Evolutionary conservation across 345 rosid genomes (phyloP).

Genomic region (Bretschneidera sinensis): DNA sequence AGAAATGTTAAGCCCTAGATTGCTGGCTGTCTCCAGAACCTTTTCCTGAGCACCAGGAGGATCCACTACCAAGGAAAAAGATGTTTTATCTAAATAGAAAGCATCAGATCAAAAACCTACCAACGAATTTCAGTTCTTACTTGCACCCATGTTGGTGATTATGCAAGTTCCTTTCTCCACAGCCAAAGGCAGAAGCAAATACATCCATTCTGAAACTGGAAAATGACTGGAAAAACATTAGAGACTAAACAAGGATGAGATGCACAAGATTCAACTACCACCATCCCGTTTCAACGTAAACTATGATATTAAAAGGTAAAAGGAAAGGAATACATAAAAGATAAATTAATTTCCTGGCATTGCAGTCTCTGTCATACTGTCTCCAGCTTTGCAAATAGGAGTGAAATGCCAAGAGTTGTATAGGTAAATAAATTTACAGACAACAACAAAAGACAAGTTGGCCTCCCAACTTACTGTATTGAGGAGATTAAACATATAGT

Average conservation of each 20-base stretch:
- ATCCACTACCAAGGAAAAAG: conserved; percentile 47
- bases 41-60: conserved; percentile 68
- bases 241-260: background rate
- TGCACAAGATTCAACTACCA: background rate
- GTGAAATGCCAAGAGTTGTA: too few relatives aligned
- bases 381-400: too few relatives aligned
- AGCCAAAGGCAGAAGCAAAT: conserved; percentile 68
- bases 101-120: background rate
- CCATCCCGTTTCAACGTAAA: too few relatives aligned
- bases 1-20: conserved; percentile 51
- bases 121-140: conserved; percentile 31
- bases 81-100: background rate
- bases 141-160: conserved; percentile 93
- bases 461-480: too few relatives aligned
- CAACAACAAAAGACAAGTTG: too few relatives aligned
- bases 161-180: conserved; percentile 67
- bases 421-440: too few relatives aligned
- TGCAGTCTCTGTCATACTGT: too few relatives aligned
- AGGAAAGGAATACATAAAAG: too few relatives aligned
- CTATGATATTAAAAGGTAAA: too few relatives aligned
- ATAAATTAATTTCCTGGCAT: too few relatives aligned
- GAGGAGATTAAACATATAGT: too few relatives aligned
- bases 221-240: background rate
- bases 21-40: conserved; percentile 60
- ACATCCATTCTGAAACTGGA: conserved; percentile 87